Percentiles rank a stretch among this genome's conserved stretches.
These are phyloP conservation scores for Phyllosticta capitalensis DNA, from an alignment of 2,329 filamentous ascomycete genomes.

Conservation along the genomic window DNA sequence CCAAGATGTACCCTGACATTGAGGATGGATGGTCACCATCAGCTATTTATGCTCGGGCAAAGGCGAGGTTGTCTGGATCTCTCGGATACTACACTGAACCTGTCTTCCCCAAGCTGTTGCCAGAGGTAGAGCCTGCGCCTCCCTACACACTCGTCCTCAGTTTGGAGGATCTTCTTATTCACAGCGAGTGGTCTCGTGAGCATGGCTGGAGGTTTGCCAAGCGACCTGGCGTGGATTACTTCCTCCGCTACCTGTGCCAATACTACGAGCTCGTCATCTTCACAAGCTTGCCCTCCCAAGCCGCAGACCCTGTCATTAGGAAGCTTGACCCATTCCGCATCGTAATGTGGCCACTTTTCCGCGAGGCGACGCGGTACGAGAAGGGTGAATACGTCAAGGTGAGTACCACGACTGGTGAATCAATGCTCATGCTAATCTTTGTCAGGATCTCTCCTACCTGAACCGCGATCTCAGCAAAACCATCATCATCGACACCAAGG, in stretches of 20 bases:
- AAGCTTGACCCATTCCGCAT: conserved; percentile 94
- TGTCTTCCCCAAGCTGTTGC: conserved; percentile 85
- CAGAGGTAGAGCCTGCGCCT: conserved; percentile 67
- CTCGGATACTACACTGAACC: conserved; percentile 94
- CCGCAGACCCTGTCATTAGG: conserved; percentile 77
- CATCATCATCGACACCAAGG: conserved; percentile 83
- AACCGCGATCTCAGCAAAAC: conserved; percentile 95
- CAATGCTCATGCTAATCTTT: not conserved
- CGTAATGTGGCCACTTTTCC: conserved; percentile 88
- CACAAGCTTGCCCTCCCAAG: conserved; percentile 74
- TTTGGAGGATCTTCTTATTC: conserved; percentile 86
- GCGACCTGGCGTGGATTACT: conserved; percentile 92
- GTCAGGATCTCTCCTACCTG: conserved; percentile 86
- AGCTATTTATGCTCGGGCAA: conserved; percentile 73
- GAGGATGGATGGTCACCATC: conserved; percentile 69
- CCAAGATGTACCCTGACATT: conserved; percentile 55
- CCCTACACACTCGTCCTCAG: conserved; percentile 90
- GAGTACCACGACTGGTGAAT: conserved; percentile 17
- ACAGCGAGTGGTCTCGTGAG: conserved; percentile 89
- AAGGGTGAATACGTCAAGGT: conserved; percentile 96
- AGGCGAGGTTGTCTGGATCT: conserved; percentile 63
- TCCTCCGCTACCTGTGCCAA: conserved; percentile 89
- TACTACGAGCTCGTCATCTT: conserved; percentile 98
- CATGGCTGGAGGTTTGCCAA: conserved; percentile 95
- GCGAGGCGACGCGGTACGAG: conserved; percentile 95